Evolutionary conservation across 1,284 basidiomycete species (phyloP).

Genomic region (Ceratobasidium sp.): DNA sequence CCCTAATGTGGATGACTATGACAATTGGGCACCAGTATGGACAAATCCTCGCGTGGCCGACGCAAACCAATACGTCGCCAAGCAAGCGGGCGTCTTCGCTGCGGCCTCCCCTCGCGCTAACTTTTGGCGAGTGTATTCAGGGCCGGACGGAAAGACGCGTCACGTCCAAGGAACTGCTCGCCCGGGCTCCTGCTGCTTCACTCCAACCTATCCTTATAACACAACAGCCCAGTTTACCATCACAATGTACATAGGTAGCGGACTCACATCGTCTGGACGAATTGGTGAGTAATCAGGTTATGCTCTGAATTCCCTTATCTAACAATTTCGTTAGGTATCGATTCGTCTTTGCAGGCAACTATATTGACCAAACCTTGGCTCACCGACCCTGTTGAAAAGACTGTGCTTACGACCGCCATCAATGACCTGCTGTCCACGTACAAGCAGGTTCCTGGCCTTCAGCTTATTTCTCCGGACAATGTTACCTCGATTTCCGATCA

Average conservation of each 20-base stretch:
- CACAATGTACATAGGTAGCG: conserved; percentile 66
- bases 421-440: conserved; percentile 57
- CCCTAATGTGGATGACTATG: conserved; percentile 70
- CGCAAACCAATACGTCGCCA: conserved; percentile 66
- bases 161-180: conserved; percentile 73
- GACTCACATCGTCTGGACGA: conserved; percentile 72
- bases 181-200: conserved; percentile 70
- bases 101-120: conserved; percentile 71
- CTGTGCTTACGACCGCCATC: conserved; percentile 64
- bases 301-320: not conserved
- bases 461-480: conserved; percentile 70
- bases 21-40: conserved; percentile 74
- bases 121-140: conserved; percentile 70
- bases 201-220: conserved; percentile 68
- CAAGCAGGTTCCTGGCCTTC: conserved; percentile 63
- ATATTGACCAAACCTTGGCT: conserved; percentile 71
- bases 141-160: conserved; percentile 64
- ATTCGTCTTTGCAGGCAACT: conserved; percentile 65
- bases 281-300: conserved; percentile 59
- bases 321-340: conserved; percentile 50
- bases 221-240: conserved; percentile 69
- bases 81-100: conserved; percentile 69
- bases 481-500: conserved; percentile 58
- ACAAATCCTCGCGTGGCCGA: conserved; percentile 67
- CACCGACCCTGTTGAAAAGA: conserved; percentile 68